phyloP scores from a whole-genome alignment of 371 early-diverging fungal species.

The Lichtheimia ramosa region DNA sequence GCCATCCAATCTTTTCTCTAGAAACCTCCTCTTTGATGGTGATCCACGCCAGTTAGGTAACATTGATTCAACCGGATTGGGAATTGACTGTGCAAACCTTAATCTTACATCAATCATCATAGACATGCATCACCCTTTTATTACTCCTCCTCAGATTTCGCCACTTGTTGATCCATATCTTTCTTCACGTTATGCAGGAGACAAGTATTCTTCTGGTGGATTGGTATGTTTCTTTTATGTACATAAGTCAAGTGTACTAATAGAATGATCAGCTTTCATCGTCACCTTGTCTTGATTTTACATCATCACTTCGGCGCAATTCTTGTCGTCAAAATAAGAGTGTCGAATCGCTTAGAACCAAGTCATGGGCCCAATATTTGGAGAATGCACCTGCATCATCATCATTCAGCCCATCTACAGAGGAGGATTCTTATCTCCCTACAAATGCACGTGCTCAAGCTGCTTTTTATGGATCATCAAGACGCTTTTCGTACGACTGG shows the following conservation, averaged over 20 bases:
- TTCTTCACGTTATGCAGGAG: slow-evolving; percentile 1
- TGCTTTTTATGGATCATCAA: slow-evolving; percentile 28
- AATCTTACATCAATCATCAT: background rate
- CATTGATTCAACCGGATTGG: background rate
- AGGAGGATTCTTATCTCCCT: slow-evolving; percentile 10
- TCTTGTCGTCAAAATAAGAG: slow-evolving; percentile 34
- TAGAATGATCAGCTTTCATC: slow-evolving; percentile 36
- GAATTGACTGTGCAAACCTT: background rate
- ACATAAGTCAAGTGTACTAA: too few species aligned
- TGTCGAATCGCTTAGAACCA: slow-evolving; percentile 42
- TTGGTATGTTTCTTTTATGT: background rate
- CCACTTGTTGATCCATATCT: too few species aligned
- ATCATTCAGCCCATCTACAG: slow-evolving; percentile 1
- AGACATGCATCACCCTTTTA: background rate
- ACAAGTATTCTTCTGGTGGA: slow-evolving; percentile 3
- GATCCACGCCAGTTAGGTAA: background rate
- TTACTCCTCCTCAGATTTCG: background rate
- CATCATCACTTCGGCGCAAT: slow-evolving; percentile 28
- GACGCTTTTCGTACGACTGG: slow-evolving; percentile 35
- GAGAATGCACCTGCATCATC: slow-evolving; percentile 15
- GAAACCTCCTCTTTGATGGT: background rate
- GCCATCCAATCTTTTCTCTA: background rate
- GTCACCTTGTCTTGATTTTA: slow-evolving; percentile 43
- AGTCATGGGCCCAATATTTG: slow-evolving; percentile 52
- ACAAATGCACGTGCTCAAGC: slow-evolving; percentile 24